Evolutionary conservation across 192 early-diverging fungal species (phyloP).

Genomic region (Podila clonocystis): DNA sequence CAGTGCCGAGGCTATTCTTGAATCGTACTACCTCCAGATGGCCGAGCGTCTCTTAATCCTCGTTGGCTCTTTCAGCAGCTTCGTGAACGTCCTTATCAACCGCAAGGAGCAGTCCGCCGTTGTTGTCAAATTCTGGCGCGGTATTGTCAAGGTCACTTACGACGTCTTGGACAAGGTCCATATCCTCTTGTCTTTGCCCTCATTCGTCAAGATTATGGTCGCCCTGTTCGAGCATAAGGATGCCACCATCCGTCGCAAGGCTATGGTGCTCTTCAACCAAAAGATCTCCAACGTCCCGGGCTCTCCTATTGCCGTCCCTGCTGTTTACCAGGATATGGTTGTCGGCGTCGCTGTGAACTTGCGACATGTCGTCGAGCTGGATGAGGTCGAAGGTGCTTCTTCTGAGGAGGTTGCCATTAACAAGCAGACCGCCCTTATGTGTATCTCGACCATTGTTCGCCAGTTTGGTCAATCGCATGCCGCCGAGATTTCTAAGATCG

Average conservation of each 20-base stretch:
- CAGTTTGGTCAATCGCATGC: slow-evolving; percentile 70
- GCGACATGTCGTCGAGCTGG: slow-evolving; percentile 50
- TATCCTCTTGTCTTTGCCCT: slow-evolving; percentile 74
- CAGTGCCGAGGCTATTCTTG: slow-evolving; percentile 47
- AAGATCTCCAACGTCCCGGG: slow-evolving; percentile 63
- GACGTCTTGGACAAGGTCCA: slow-evolving; percentile 81
- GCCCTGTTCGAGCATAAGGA: slow-evolving; percentile 69
- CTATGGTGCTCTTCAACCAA: slow-evolving; percentile 78
- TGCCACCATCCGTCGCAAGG: slow-evolving; percentile 74
- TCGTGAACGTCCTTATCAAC: slow-evolving; percentile 41
- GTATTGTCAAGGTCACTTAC: slow-evolving; percentile 71
- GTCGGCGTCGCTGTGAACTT: slow-evolving; percentile 62
- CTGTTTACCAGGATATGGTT: slow-evolving; percentile 56
- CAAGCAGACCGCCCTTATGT: slow-evolving; percentile 83
- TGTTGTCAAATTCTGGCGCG: slow-evolving; percentile 59
- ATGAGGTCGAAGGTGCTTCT: slow-evolving; percentile 50
- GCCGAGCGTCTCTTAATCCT: slow-evolving; percentile 66
- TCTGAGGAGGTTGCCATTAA: slow-evolving; percentile 60
- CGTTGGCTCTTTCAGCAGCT: slow-evolving; percentile 62
- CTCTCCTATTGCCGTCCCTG: slow-evolving; percentile 52
- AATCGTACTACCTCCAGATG: slow-evolving; percentile 58
- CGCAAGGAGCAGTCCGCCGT: slow-evolving; percentile 42
- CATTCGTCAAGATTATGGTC: slow-evolving; percentile 78
- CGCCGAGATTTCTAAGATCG: slow-evolving; percentile 66
- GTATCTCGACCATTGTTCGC: slow-evolving; percentile 78